These are phyloP conservation scores for Yamadazyma insecticola DNA, from an alignment of 805 yeast species.

Conservation along the genomic window DNA sequence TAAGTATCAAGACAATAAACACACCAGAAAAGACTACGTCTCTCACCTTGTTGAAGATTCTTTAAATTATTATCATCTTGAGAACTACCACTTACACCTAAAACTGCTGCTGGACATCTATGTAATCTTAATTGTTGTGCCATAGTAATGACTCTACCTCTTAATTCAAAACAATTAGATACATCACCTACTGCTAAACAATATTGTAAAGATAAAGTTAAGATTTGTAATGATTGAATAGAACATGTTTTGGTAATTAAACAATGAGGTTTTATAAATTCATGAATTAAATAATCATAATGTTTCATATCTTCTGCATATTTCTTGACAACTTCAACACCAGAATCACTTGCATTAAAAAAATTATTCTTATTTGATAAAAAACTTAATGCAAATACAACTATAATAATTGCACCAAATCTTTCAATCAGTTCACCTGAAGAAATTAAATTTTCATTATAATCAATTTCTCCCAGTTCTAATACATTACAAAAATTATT, in stretches of 20 bases:
- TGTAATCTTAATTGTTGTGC: conserved; percentile 82
- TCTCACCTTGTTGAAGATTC: conserved; percentile 71
- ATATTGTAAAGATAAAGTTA: conserved; percentile 65
- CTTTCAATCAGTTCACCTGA: conserved; percentile 40
- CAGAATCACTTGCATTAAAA: conserved; percentile 18
- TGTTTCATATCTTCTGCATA: conserved; percentile 32
- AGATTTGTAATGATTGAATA: conserved; percentile 63
- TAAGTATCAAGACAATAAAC: conserved; percentile 73
- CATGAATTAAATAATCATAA: conserved; percentile 58
- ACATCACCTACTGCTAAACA: conserved; percentile 71
- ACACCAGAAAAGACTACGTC: conserved; percentile 83
- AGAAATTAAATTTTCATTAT: conserved; percentile 3
- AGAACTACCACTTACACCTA: conserved; percentile 51
- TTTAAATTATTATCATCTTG: conserved; percentile 36
- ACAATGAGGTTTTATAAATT: conserved; percentile 57
- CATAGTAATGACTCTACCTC: conserved; percentile 76
- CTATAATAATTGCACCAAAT: conserved; percentile 51
- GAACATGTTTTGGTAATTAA: conserved; percentile 54
- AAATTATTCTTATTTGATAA: conserved; percentile 33
- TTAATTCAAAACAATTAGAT: conserved; percentile 65
- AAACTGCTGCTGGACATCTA: conserved; percentile 80
- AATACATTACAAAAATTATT: conserved; percentile 40
- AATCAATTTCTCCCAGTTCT: conserved; percentile 22
- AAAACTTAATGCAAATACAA: conserved; percentile 45
- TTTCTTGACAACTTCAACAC: conserved; percentile 12